phyloP scores from a whole-genome alignment of 305 asterid species.

The Coffea humblotiana region DNA sequence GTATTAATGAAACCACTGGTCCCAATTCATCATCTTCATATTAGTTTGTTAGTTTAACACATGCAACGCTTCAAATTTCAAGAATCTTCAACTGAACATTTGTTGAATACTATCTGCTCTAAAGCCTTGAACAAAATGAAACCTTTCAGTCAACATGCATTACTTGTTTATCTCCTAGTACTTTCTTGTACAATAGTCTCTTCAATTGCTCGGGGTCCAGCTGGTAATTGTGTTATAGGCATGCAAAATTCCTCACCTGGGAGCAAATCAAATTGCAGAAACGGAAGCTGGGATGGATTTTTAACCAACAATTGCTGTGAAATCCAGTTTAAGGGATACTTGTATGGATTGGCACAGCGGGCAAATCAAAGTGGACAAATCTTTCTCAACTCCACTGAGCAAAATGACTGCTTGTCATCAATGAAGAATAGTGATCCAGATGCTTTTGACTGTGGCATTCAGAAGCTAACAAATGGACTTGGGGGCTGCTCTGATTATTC shows the following conservation, averaged over 20 bases:
- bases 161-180: neutral
- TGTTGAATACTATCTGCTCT: neutral
- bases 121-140: constrained; percentile 8
- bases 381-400: constrained; percentile 45
- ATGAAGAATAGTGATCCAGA: constrained; percentile 18
- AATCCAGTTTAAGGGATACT: constrained; percentile 33
- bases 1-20: neutral
- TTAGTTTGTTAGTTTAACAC: no score
- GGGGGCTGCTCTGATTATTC: constrained; percentile 66
- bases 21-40: no score
- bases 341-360: constrained; percentile 43
- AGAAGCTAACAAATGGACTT: constrained; percentile 51
- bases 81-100: neutral
- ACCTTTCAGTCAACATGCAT: neutral
- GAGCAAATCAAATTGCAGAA: constrained; percentile 21
- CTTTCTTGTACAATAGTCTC: constrained; percentile 19
- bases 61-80: neutral
- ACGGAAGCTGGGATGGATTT: constrained; percentile 55
- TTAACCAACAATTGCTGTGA: constrained; percentile 37
- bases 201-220: constrained; percentile 22
- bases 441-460: constrained; percentile 45
- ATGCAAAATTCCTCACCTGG: constrained; percentile 30
- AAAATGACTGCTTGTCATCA: constrained; percentile 35
- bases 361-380: constrained; percentile 49
- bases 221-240: constrained; percentile 43